A percentile compares a stretch with the other conserved stretches of the same genome.
phyloP scores from a whole-genome alignment of 2,329 filamentous ascomycete genomes.

The Aspergillus sp. region DNA sequence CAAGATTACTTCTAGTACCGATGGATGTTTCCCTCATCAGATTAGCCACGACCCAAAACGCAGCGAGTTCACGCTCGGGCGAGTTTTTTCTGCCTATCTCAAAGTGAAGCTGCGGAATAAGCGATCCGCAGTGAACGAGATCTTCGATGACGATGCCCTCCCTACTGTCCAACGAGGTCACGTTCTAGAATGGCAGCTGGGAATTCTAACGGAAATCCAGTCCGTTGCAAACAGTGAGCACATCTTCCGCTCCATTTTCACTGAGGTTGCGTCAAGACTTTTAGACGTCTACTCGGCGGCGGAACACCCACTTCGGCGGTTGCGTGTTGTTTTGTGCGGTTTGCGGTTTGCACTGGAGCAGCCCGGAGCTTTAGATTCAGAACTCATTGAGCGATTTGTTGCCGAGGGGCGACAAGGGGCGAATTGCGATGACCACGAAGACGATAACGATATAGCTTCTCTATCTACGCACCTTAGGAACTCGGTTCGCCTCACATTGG shows the following conservation, averaged over 20 bases:
- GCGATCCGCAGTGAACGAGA: constrained; percentile 20
- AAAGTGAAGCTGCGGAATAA: constrained; percentile 37
- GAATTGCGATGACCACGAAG: constrained; percentile 15
- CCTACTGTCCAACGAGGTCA: constrained; percentile 27
- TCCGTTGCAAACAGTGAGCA: constrained; percentile 27
- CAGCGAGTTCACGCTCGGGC: constrained; percentile 36
- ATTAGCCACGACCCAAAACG: constrained; percentile 37
- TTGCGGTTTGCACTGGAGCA: constrained; percentile 37
- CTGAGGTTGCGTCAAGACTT: constrained; percentile 28
- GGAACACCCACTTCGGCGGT: constrained; percentile 37
- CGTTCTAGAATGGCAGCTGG: constrained; percentile 40
- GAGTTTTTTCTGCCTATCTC: constrained; percentile 37
- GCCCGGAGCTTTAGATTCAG: constrained; percentile 27
- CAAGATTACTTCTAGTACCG: constrained; percentile 26
- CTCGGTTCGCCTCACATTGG: constrained; percentile 35
- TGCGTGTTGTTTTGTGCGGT: constrained; percentile 34
- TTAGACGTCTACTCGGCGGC: constrained; percentile 35
- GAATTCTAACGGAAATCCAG: constrained; percentile 34
- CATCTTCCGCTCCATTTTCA: constrained; percentile 28
- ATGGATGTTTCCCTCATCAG: constrained; percentile 26
- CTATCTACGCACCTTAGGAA: constrained; percentile 32
- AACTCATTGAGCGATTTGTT: constrained; percentile 27
- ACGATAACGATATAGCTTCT: constrained; percentile 28
- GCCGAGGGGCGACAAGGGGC: constrained; percentile 26
- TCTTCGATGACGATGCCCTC: constrained; percentile 35